These are phyloP conservation scores for Aspergillus bombycis DNA, from an alignment of 2,329 filamentous ascomycete species.

Conservation along the genomic window DNA sequence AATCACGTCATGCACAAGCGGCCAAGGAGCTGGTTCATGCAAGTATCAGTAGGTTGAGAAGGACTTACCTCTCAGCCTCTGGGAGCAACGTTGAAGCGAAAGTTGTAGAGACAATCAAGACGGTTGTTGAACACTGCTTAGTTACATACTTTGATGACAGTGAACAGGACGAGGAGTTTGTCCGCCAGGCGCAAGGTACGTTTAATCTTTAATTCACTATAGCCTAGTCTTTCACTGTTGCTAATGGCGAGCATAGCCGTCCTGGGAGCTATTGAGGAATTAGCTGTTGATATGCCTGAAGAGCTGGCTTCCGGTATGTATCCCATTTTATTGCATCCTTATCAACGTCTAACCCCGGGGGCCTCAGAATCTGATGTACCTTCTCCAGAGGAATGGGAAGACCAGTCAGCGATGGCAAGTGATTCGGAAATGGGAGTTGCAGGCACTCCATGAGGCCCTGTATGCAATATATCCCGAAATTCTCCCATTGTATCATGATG, in stretches of 20 bases:
- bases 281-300: conserved; percentile 41
- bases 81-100: conserved; percentile 37
- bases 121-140: conserved; percentile 44
- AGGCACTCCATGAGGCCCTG: conserved; percentile 36
- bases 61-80: conserved; percentile 31
- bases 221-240: neutral
- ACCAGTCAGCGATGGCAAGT: conserved; percentile 44
- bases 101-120: conserved; percentile 39
- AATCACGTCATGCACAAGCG: conserved; percentile 30
- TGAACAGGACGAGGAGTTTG: conserved; percentile 39
- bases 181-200: conserved; percentile 41
- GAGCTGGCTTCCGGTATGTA: conserved; percentile 45
- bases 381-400: conserved; percentile 47
- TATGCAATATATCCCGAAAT: conserved; percentile 1
- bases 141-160: conserved; percentile 40
- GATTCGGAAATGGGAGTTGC: conserved; percentile 45
- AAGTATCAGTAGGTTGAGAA: conserved; percentile 38
- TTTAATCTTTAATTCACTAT: neutral
- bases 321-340: conserved; percentile 21
- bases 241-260: conserved; percentile 29
- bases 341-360: conserved; percentile 25
- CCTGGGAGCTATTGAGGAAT: conserved; percentile 36
- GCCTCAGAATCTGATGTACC: conserved; percentile 43
- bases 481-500: conserved; percentile 27
- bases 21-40: conserved; percentile 36